A percentile compares a stretch with the other conserved stretches of the same genome.
Evolutionary conservation across 176 grass and related monocot species (phyloP).

Genomic region (Chloris gayana): DNA sequence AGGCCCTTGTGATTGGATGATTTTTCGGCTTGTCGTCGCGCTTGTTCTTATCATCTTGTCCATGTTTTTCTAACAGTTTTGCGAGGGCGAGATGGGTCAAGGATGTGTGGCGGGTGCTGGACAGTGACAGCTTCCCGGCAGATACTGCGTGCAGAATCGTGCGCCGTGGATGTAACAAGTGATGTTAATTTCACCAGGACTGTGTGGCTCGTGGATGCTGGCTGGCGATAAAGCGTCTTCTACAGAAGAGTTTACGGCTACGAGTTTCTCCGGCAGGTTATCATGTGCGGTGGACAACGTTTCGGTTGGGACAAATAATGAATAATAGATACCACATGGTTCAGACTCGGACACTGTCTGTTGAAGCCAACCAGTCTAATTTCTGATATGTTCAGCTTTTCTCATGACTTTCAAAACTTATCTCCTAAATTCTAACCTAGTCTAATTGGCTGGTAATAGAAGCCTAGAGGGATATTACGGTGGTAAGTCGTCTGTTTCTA

Average conservation of each 20-base stretch:
- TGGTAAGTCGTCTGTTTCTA: neutral
- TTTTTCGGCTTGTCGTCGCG: slow-evolving; percentile 1
- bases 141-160: neutral
- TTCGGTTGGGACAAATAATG: neutral
- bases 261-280: neutral
- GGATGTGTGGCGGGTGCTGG: neutral
- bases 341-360: neutral
- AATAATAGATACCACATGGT: too few relatives aligned
- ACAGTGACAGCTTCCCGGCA: neutral
- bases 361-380: neutral
- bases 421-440: neutral
- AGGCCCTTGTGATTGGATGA: slow-evolving; percentile 14
- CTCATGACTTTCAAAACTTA: neutral
- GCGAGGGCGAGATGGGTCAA: neutral
- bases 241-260: neutral
- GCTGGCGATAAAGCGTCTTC: neutral
- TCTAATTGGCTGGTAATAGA: neutral
- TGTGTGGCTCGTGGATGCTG: neutral
- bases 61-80: neutral
- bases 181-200: neutral
- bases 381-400: neutral
- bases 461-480: neutral
- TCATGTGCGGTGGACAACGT: neutral
- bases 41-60: slow-evolving; percentile 11
- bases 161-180: slow-evolving; percentile 4